Base-by-base conservation (phyloP, 2,329 filamentous ascomycete species). In the Septoria linicola region DNA sequence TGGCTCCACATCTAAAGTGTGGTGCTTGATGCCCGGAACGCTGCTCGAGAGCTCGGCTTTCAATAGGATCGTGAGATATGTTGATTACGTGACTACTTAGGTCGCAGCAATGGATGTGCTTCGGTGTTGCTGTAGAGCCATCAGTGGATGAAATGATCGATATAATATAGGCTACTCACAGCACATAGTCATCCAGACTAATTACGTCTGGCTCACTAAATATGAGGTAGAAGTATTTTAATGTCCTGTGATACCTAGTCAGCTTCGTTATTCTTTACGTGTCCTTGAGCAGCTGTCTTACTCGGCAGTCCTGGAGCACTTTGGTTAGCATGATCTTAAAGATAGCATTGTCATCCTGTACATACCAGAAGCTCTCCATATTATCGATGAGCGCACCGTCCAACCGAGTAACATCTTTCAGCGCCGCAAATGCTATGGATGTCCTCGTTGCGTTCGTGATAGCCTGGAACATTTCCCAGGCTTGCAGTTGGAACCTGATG, bases 401-500 rank as follows among this genome's bases (percentile, higher is more conserved):
- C 72, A 69, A 31, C 37, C 54, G 41, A n/a, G 79, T 85, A 21
- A 89, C 83, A 62, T 89, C 85, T 53, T 79, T 73, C 51, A 90
- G 77, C 31, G 82, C 82, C 1, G 83, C 82, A 60, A 87, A 80
- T 4, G 83, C 87, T 57, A 82, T 76, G 4, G 77, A 71, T 0
- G 85, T 82, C 20, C 76, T 76, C 10, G 85, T 87, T 59, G 80
- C 73, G 59, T 75, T 76, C 50, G 80, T 75, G 36, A 90, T 77
- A 7, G 80, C 77, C 49, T 80, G 67, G 65, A 89, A 89, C 87
- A 90, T 90, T 47, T 75, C 73, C 87, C 87, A 89, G 2, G 85
- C 87, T 65, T 83, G 83, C 53, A 85, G 79, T 63, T 81, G 81
- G 76, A 83, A 86, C 45, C 74, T 71, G 1, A 75, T 59, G 56